Evolutionary conservation across 2,329 filamentous ascomycete species (phyloP).

Genomic region (Colletotrichum sp.): DNA sequence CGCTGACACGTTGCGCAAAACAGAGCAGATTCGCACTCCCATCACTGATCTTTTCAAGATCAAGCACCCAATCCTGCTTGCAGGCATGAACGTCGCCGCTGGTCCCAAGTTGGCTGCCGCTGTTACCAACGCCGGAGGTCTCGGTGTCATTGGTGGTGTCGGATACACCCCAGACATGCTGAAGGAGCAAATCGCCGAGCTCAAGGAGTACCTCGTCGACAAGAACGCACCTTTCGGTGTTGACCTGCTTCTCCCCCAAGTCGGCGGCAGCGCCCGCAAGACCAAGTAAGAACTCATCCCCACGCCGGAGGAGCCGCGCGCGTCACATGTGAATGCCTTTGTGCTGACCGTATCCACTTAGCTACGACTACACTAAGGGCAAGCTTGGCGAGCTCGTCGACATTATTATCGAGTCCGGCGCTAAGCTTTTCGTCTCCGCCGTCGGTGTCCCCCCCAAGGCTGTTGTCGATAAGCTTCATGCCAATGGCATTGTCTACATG

Average conservation of each 20-base stretch:
- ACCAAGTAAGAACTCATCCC: slow-evolving; percentile 68
- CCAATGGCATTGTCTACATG: slow-evolving; percentile 91
- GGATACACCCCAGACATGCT: slow-evolving; percentile 98
- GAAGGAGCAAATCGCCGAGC: slow-evolving; percentile 89
- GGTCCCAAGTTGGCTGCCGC: slow-evolving; percentile 95
- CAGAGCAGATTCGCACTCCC: slow-evolving; percentile 89
- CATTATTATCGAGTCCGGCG: slow-evolving; percentile 90
- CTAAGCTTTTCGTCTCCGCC: slow-evolving; percentile 94
- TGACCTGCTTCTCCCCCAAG: slow-evolving; percentile 90
- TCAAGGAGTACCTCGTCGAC: slow-evolving; percentile 86
- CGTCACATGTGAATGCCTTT: not conserved
- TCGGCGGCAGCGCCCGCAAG: slow-evolving; percentile 92
- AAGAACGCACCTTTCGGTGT: slow-evolving; percentile 97
- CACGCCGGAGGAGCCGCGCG: not conserved
- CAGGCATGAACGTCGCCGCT: slow-evolving; percentile 98
- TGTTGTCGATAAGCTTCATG: slow-evolving; percentile 90
- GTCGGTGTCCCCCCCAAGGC: slow-evolving; percentile 90
- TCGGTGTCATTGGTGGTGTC: slow-evolving; percentile 95
- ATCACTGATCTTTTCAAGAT: slow-evolving; percentile 97
- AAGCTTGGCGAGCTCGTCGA: slow-evolving; percentile 91
- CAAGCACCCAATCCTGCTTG: slow-evolving; percentile 93
- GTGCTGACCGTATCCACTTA: slow-evolving; percentile 40
- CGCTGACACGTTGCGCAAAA: slow-evolving; percentile 25
- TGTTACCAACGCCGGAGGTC: slow-evolving; percentile 94
- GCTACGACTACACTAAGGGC: slow-evolving; percentile 99